Evolutionary conservation across 2,329 filamentous ascomycete species (phyloP).

Genomic region (Xylogone sp.): DNA sequence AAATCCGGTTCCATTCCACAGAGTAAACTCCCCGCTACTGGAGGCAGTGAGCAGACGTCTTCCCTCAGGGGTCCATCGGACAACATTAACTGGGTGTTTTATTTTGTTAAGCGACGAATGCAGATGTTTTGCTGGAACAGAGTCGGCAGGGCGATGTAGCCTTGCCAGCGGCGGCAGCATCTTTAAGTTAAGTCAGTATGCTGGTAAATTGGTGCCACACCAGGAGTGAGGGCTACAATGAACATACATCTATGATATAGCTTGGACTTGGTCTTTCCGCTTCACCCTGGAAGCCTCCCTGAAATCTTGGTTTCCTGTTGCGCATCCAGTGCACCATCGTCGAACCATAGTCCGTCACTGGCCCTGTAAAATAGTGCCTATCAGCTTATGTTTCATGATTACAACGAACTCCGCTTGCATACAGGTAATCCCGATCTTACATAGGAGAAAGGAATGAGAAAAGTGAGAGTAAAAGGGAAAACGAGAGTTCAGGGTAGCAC

Average conservation of each 20-base stretch:
- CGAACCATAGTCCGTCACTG: slow-evolving; percentile 89
- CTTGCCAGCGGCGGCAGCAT: slow-evolving; percentile 83
- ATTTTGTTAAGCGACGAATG: slow-evolving; percentile 99
- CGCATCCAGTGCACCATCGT: slow-evolving; percentile 91
- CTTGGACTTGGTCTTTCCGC: slow-evolving; percentile 80
- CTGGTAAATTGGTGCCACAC: background rate
- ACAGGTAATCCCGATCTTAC: too few relatives aligned
- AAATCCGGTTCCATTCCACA: slow-evolving; percentile 99
- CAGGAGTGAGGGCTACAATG: background rate
- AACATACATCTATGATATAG: slow-evolving; percentile 81
- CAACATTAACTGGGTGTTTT: slow-evolving; percentile 94
- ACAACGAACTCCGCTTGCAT: too few relatives aligned
- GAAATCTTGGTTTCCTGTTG: slow-evolving; percentile 72
- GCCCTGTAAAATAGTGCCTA: slow-evolving; percentile 50
- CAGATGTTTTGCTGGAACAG: slow-evolving; percentile 89
- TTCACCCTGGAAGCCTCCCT: slow-evolving; percentile 68
- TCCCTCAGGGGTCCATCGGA: slow-evolving; percentile 96
- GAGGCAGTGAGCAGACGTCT: slow-evolving; percentile 87
- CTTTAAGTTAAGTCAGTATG: slow-evolving; percentile 36
- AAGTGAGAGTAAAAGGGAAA: too few relatives aligned
- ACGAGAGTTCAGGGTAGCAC: too few relatives aligned
- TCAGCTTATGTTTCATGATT: slow-evolving; percentile 7
- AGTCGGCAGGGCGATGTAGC: slow-evolving; percentile 71
- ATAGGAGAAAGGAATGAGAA: too few relatives aligned
- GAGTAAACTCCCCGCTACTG: slow-evolving; percentile 93